A percentile compares a stretch with the other conserved stretches of the same genome.
Evolutionary conservation across 495 filamentous ascomycete species (phyloP).

Genomic region (Talaromyces thailandensis): DNA sequence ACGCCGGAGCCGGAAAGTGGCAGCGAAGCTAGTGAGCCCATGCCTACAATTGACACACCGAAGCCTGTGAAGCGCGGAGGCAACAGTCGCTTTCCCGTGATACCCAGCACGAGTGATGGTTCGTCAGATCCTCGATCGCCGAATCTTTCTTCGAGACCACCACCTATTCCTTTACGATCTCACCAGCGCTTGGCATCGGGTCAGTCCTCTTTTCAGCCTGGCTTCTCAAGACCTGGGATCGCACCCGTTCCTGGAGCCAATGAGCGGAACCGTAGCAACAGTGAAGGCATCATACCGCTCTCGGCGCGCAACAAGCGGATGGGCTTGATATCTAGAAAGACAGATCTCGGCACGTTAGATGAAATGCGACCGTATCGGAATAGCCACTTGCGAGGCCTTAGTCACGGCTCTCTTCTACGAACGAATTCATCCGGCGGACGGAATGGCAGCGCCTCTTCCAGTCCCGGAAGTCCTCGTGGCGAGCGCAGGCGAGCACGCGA

Average conservation of each 20-base stretch:
- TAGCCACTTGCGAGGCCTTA: slow-evolving; percentile 74
- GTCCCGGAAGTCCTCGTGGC: slow-evolving; percentile 46
- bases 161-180: slow-evolving; percentile 64
- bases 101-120: slow-evolving; percentile 50
- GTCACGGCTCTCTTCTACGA: slow-evolving; percentile 70
- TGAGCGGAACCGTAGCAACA: slow-evolving; percentile 83
- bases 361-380: slow-evolving; percentile 64
- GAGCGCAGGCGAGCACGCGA: slow-evolving; percentile 42
- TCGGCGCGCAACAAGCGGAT: slow-evolving; percentile 63
- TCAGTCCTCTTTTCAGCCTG: slow-evolving; percentile 66
- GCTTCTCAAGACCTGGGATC: slow-evolving; percentile 56
- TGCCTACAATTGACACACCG: slow-evolving; percentile 51
- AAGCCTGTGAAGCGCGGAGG: slow-evolving; percentile 64
- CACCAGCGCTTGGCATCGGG: slow-evolving; percentile 74
- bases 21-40: slow-evolving; percentile 47
- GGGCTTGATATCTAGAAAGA: slow-evolving; percentile 70
- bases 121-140: slow-evolving; percentile 51
- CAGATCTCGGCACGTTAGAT: slow-evolving; percentile 65
- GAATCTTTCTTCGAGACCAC: slow-evolving; percentile 50
- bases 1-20: slow-evolving; percentile 53
- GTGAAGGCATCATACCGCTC: slow-evolving; percentile 66
- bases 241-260: slow-evolving; percentile 54
- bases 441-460: slow-evolving; percentile 43
- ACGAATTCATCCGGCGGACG: slow-evolving; percentile 33
- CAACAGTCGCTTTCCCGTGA: slow-evolving; percentile 77